These are phyloP conservation scores for Puccinia novopanici DNA, from an alignment of 1,284 basidiomycete species.

Conservation along the genomic window DNA sequence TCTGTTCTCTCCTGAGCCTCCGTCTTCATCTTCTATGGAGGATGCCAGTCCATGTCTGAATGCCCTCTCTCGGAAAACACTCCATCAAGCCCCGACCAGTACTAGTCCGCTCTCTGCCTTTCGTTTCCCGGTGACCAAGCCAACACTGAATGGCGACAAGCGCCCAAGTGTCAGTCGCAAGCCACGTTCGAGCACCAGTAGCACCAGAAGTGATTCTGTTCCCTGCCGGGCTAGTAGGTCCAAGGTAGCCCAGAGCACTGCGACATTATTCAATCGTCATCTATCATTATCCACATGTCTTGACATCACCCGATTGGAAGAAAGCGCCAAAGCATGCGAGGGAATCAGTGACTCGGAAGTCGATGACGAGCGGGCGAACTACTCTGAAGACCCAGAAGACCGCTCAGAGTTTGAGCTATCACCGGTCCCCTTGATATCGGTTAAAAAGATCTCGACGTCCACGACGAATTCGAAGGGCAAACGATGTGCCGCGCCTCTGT, in stretches of 20 bases:
- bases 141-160: not conserved
- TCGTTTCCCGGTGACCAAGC: constrained; percentile 1
- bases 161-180: not conserved
- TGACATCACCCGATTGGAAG: not conserved
- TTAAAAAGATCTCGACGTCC: not conserved
- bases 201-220: constrained; percentile 5
- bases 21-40: not conserved
- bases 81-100: not conserved
- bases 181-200: not conserved
- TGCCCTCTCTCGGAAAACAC: not conserved
- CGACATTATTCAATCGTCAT: constrained; percentile 19
- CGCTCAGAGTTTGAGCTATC: not conserved
- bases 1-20: not conserved
- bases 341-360: not conserved
- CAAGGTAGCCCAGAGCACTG: constrained; percentile 5
- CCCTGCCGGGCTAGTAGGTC: not conserved
- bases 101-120: not conserved
- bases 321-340: not conserved
- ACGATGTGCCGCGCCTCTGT: constrained; percentile 4
- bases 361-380: not conserved
- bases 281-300: not conserved
- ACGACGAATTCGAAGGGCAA: not conserved
- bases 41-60: constrained; percentile 21
- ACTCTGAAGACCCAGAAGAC: not conserved
- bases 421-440: not conserved